These are phyloP conservation scores for Aureobasidium lini DNA, from an alignment of 2,329 filamentous ascomycete species.

Conservation along the genomic window DNA sequence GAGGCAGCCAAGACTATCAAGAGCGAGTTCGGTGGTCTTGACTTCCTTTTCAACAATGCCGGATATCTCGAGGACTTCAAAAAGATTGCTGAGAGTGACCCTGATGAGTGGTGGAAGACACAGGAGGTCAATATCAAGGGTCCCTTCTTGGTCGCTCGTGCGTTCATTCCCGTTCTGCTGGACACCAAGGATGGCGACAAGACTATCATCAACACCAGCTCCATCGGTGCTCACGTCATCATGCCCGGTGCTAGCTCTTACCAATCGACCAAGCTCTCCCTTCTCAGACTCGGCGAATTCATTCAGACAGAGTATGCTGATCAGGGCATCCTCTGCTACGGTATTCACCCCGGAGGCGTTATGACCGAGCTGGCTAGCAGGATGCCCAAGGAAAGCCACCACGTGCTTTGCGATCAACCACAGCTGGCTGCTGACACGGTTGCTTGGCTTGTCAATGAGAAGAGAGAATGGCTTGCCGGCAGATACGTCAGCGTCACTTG, in stretches of 20 bases:
- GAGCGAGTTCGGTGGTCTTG: constrained; percentile 29
- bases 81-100: constrained; percentile 23
- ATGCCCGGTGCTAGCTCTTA: constrained; percentile 36
- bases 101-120: constrained; percentile 39
- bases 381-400: constrained; percentile 26
- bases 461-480: constrained; percentile 32
- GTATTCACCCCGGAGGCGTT: constrained; percentile 41
- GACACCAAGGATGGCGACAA: constrained; percentile 28
- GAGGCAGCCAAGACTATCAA: constrained; percentile 28
- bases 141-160: constrained; percentile 24
- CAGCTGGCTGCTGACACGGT: constrained; percentile 26
- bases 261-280: constrained; percentile 40
- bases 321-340: constrained; percentile 35
- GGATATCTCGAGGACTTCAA: constrained; percentile 28
- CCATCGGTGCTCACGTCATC: constrained; percentile 32
- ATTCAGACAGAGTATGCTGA: constrained; percentile 36
- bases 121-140: constrained; percentile 48
- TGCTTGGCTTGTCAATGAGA: constrained; percentile 26
- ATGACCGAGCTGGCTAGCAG: constrained; percentile 36
- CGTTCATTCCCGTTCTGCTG: constrained; percentile 43
- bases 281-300: constrained; percentile 40
- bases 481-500: constrained; percentile 32
- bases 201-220: constrained; percentile 37
- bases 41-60: constrained; percentile 45
- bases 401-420: constrained; percentile 23